Evolutionary conservation across 2,329 filamentous ascomycete species (phyloP).

Genomic region (Cryphonectria parasitica): DNA sequence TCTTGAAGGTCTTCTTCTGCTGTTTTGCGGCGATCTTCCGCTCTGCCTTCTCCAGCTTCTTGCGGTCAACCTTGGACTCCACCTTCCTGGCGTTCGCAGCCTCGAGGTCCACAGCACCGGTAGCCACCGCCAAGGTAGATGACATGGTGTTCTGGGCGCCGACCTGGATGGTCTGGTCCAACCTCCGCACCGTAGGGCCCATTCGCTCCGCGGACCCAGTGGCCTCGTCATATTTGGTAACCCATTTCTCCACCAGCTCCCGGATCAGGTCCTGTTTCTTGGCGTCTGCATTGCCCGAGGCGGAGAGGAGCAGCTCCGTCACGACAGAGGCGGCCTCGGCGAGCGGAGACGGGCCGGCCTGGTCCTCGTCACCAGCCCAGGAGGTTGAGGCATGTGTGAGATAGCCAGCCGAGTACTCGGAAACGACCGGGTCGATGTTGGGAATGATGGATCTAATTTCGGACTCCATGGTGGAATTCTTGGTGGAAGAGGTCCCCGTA

Average conservation of each 20-base stretch:
- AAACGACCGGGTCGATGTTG: constrained; percentile 84
- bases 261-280: constrained; percentile 78
- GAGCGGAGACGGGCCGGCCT: constrained; percentile 72
- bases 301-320: constrained; percentile 87
- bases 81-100: constrained; percentile 92
- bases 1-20: constrained; percentile 98
- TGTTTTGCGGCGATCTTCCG: constrained; percentile 97
- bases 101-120: constrained; percentile 86
- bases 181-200: constrained; percentile 77
- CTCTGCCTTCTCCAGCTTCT: constrained; percentile 99
- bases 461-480: constrained; percentile 68
- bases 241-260: constrained; percentile 86
- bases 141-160: constrained; percentile 94
- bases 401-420: constrained; percentile 93
- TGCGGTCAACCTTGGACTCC: constrained; percentile 95
- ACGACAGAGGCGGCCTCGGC: constrained; percentile 82
- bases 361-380: constrained; percentile 71
- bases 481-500: background rate
- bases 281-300: constrained; percentile 79
- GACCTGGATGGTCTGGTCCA: constrained; percentile 95
- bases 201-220: constrained; percentile 74
- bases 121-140: constrained; percentile 86
- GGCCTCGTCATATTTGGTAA: constrained; percentile 75
- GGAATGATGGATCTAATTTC: constrained; percentile 85
- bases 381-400: constrained; percentile 88